Evolutionary conservation across 306 rosid genomes (phyloP).

Genomic region (Trifolium repens): DNA sequence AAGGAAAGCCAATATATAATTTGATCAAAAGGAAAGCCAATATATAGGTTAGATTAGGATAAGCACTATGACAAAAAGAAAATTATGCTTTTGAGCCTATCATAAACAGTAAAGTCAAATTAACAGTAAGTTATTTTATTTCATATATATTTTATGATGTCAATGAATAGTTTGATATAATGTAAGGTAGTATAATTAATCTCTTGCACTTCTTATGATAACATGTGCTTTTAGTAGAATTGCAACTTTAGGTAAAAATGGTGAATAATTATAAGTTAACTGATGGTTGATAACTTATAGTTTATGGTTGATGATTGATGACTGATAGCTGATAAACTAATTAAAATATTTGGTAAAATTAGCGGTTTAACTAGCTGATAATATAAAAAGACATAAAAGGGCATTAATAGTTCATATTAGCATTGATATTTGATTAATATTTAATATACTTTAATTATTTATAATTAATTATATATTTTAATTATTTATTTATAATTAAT

Average conservation of each 20-base stretch:
- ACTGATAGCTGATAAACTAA: no score
- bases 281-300: no score
- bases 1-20: conserved; percentile 6
- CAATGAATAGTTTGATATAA: background rate
- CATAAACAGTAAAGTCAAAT: conserved; percentile 44
- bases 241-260: background rate
- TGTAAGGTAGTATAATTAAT: background rate
- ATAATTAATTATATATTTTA: no score
- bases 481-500: no score
- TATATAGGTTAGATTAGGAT: conserved; percentile 34
- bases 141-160: background rate
- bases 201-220: background rate
- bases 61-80: conserved; percentile 35
- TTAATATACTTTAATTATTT: no score
- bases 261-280: no score
- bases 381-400: no score
- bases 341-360: no score
- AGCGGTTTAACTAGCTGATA: no score
- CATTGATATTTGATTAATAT: no score
- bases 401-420: no score
- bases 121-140: conserved; percentile 23
- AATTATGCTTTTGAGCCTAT: conserved; percentile 32
- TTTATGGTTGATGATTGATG: no score
- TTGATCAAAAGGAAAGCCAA: conserved; percentile 1
- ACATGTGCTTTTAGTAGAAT: background rate